Evolutionary conservation across 2,329 filamentous ascomycete genomes (phyloP).

Genomic region (Penicillium sclerotigenum): DNA sequence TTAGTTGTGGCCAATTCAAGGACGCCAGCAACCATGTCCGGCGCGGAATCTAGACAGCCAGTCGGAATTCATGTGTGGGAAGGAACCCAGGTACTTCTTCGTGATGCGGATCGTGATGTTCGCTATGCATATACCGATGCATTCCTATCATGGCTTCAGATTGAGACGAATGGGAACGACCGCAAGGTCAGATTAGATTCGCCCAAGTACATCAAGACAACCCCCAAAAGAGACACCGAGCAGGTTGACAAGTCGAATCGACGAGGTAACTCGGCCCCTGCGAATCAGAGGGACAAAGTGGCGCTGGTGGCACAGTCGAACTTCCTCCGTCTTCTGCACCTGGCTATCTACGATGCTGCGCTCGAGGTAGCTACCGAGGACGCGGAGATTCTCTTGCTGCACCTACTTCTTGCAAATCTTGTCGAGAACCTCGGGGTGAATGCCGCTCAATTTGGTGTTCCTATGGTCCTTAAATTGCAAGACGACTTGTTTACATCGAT

Average conservation of each 20-base stretch:
- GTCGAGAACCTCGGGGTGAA: slow-evolving; percentile 78
- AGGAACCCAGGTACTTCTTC: slow-evolving; percentile 89
- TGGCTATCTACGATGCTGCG: slow-evolving; percentile 85
- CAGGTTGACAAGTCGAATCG: slow-evolving; percentile 47
- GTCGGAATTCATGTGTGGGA: slow-evolving; percentile 87
- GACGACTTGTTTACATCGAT: slow-evolving; percentile 62
- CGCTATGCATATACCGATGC: slow-evolving; percentile 83
- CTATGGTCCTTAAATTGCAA: slow-evolving; percentile 85
- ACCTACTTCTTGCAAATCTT: slow-evolving; percentile 72
- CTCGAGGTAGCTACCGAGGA: slow-evolving; percentile 70
- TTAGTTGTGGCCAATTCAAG: slow-evolving; percentile 74
- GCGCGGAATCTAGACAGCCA: slow-evolving; percentile 66
- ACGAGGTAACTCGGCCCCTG: slow-evolving; percentile 67
- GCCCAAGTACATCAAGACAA: slow-evolving; percentile 44
- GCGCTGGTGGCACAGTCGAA: slow-evolving; percentile 57
- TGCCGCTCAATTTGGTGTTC: slow-evolving; percentile 70
- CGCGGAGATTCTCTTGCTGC: slow-evolving; percentile 70
- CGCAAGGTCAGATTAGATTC: slow-evolving; percentile 60
- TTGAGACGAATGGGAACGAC: slow-evolving; percentile 70
- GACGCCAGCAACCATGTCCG: slow-evolving; percentile 57
- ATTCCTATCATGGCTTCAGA: slow-evolving; percentile 75
- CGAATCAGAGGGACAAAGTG: slow-evolving; percentile 55
- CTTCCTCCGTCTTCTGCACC: slow-evolving; percentile 77
- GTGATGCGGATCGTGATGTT: slow-evolving; percentile 73
- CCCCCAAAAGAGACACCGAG: slow-evolving; percentile 44